Conservation (phyloP, 257 asterid species). For the Pogostemon cablin region DNA sequence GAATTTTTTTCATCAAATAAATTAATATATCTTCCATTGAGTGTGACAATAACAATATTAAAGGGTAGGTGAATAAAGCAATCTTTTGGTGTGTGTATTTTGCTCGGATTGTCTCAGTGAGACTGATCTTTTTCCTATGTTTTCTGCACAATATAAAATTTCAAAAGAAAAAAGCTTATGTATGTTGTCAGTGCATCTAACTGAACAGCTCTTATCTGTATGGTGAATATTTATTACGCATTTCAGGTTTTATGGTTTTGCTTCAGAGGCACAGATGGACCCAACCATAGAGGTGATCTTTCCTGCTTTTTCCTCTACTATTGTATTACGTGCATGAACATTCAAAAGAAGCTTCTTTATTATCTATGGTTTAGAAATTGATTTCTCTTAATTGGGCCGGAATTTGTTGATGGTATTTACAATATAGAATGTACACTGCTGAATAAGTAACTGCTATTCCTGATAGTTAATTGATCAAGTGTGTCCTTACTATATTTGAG, state of each 20-base stretch:
- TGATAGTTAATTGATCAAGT: conserved; percentile 20
- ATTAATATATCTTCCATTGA: conserved; percentile 12
- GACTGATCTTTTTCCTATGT: not conserved
- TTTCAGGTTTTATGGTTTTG: conserved; percentile 87
- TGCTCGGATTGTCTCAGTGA: not conserved
- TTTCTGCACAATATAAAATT: not conserved
- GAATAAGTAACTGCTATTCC: not conserved
- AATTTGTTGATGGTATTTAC: not conserved
- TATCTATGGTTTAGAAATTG: conserved; percentile 12
- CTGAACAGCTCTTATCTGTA: conserved; percentile 13
- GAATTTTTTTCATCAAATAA: conserved; percentile 9
- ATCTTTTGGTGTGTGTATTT: conserved; percentile 10
- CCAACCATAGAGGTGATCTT: conserved; percentile 85
- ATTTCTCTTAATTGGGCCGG: conserved; percentile 8
- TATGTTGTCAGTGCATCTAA: conserved; percentile 16
- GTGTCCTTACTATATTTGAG: conserved; percentile 9
- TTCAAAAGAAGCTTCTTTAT: not conserved
- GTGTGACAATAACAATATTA: not conserved
- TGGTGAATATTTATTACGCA: conserved; percentile 32
- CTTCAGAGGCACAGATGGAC: conserved; percentile 95
- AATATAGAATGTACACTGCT: conserved; percentile 18
- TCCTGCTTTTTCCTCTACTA: conserved; percentile 8
- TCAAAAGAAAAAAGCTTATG: not conserved
- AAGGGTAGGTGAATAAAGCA: conserved; percentile 6
- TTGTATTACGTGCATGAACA: not conserved